Base-by-base conservation (phyloP, 139 green algal genomes). In the Coccomyxa sp. region DNA sequence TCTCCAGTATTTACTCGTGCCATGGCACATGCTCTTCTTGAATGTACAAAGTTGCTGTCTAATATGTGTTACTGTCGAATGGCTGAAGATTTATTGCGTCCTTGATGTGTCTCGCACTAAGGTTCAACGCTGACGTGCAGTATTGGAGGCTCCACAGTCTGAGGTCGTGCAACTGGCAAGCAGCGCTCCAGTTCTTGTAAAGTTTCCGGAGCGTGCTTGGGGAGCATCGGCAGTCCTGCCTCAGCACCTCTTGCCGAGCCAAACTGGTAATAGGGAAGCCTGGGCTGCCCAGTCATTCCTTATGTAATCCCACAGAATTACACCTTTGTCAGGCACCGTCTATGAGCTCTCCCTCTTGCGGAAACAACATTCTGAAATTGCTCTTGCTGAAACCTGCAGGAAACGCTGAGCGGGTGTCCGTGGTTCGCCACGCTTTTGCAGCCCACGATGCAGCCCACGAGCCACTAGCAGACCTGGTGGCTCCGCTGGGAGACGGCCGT, bases 371-470 rank as follows among this genome's bases (percentile, higher is more conserved):
- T 59, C 58, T 16, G 31, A 28, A 0, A 67, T 21, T 28, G 13
- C 13, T 28, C 28, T 21, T 58, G 30, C 17, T 27, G 63, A 0
- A 31, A 1, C 3, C 7, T 58, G 38, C 58, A 27, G 0, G 38
- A n/a, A 10, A 0, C 27, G 27, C 57, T 28, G 18, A 14, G 74
- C 82, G 79, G 74, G n/a, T 66, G 57, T 21, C 28, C 51, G 90
- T 97, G 0, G 81, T 96, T 21, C 87, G 94, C 16, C 87, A 94
- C 15, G 88, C 91, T 4, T 97, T 96, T 66, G 81, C 86, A 1
- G 78, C 92, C 0, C 90, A 91, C 66, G 91, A 95, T 82, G 68
- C 87, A 28, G 30, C 79, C 9, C 85, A 85, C 13, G 80, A 84
- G 1, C 74, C 84, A 0, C 83, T 95, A 28, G 59, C 83, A 1